Evolutionary conservation across 495 filamentous ascomycete genomes (phyloP), one percentile per base, ranked within the genome.

Genomic region (Xylaria castorea): DNA sequence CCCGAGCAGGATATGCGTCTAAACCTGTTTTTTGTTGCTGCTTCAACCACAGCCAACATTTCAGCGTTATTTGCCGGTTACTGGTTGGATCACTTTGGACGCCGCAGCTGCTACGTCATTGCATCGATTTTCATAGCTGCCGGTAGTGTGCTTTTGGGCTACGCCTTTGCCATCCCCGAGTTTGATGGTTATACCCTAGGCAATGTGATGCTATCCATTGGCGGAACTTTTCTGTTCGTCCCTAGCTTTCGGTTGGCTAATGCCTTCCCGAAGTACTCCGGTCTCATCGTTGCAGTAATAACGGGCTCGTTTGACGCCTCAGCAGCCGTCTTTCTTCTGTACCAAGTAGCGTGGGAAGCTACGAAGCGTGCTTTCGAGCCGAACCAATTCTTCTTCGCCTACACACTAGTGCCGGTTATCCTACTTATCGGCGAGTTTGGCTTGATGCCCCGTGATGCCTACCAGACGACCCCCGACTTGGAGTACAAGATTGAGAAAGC

Each of bases 261-360:
- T 75, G 89, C 91, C 0, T 92, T 93, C 73, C 91, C 91, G 1
- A 84, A 82, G 70, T 81, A 91, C 77, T 89, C 90, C 0, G 91
- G 91, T 2, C 80, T 89, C 2, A 90, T 93, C 63, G 88, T 93
- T 7, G 90, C 91, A 0, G 78, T 92, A 0, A 84, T 93, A 1
- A 93, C 91, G 5, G 91, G 91, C 25, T 90, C 91, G 6, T 93
- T 92, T 75, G 91, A 93, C 75, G 90, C 91, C 0, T 91, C 89
- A 9, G 90, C 89, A 46, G 91, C 91, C 22, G 82, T 92, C 0
- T 92, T 92, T 70, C 85, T 92, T 0, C 80, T 91, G 75, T 93
- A 92, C 77, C 83, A 89, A 6, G 71, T 91, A 0, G 80, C 85
- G 3, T 92, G 91, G 78, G 85, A 88, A 63, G 81, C 84, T 0